A percentile compares a stretch with the other conserved stretches of the same genome.
phyloP scores from a whole-genome alignment of 306 rosid species.

The Bauhinia variegata region DNA sequence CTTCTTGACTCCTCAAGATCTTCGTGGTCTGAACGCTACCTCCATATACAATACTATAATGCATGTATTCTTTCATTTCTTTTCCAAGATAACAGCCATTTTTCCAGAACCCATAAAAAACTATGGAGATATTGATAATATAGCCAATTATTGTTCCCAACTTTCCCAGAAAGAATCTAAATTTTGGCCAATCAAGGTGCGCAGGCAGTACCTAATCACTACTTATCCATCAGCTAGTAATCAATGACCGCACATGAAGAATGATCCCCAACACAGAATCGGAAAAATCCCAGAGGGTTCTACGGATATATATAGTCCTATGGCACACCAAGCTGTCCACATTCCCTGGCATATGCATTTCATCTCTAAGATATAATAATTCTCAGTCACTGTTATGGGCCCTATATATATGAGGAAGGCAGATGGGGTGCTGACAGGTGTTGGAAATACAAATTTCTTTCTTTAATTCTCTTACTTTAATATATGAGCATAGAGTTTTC shows the following conservation, averaged over 20 bases:
- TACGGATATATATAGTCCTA: not conserved
- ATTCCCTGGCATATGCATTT: slow-evolving; percentile 27
- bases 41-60: no score
- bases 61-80: no score
- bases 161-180: slow-evolving; percentile 22
- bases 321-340: slow-evolving; percentile 26
- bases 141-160: slow-evolving; percentile 23
- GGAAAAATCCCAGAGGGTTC: slow-evolving; percentile 37
- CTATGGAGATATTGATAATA: slow-evolving; percentile 42
- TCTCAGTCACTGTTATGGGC: slow-evolving; percentile 26
- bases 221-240: slow-evolving; percentile 5
- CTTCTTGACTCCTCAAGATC: not conserved
- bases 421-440: slow-evolving; percentile 61
- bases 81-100: slow-evolving; percentile 40
- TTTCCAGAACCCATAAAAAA: slow-evolving; percentile 5
- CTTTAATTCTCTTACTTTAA: slow-evolving; percentile 14
- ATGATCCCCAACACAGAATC: slow-evolving; percentile 43
- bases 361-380: slow-evolving; percentile 32
- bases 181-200: slow-evolving; percentile 37
- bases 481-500: not conserved
- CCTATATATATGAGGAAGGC: slow-evolving; percentile 44
- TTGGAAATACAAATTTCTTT: not conserved
- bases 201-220: slow-evolving; percentile 5
- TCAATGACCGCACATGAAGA: slow-evolving; percentile 32
- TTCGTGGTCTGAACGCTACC: slow-evolving; percentile 37